These are phyloP conservation scores for Pestalotiopsis sp. DNA, from an alignment of 2,329 filamentous ascomycete species.

Conservation along the genomic window DNA sequence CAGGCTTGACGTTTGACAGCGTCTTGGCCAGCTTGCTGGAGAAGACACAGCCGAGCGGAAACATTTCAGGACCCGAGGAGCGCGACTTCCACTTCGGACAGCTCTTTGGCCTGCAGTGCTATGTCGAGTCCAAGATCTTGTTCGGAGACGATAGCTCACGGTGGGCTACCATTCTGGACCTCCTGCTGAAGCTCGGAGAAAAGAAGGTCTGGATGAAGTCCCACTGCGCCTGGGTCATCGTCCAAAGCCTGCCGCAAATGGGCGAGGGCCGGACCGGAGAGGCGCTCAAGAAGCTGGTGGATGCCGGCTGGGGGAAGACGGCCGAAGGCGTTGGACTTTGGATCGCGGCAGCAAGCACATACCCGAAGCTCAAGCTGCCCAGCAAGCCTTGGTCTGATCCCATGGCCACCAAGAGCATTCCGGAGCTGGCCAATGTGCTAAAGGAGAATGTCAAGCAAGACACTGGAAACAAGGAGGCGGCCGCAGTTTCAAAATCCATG, in stretches of 20 bases:
- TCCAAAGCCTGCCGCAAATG: constrained; percentile 68
- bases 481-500: constrained; percentile 46
- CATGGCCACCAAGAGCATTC: constrained; percentile 66
- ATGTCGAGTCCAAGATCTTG: constrained; percentile 76
- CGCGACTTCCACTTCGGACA: constrained; percentile 83
- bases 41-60: constrained; percentile 55
- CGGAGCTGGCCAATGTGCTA: constrained; percentile 71
- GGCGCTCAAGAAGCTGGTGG: constrained; percentile 62
- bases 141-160: constrained; percentile 55
- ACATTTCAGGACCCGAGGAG: constrained; percentile 69
- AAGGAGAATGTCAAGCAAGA: constrained; percentile 68
- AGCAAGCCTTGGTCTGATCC: constrained; percentile 78
- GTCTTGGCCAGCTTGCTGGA: constrained; percentile 53
- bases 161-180: constrained; percentile 69
- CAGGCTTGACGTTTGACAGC: constrained; percentile 55
- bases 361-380: constrained; percentile 64
- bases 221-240: constrained; percentile 82
- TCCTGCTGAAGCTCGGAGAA: constrained; percentile 71
- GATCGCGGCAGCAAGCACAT: constrained; percentile 67
- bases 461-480: constrained; percentile 41
- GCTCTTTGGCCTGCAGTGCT: constrained; percentile 82
- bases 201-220: constrained; percentile 88
- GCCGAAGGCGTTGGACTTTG: constrained; percentile 89
- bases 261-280: constrained; percentile 56
- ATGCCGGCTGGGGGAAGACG: constrained; percentile 71